phyloP scores from a whole-genome alignment of 495 filamentous ascomycete genomes.

The Margaritispora aquatica region DNA sequence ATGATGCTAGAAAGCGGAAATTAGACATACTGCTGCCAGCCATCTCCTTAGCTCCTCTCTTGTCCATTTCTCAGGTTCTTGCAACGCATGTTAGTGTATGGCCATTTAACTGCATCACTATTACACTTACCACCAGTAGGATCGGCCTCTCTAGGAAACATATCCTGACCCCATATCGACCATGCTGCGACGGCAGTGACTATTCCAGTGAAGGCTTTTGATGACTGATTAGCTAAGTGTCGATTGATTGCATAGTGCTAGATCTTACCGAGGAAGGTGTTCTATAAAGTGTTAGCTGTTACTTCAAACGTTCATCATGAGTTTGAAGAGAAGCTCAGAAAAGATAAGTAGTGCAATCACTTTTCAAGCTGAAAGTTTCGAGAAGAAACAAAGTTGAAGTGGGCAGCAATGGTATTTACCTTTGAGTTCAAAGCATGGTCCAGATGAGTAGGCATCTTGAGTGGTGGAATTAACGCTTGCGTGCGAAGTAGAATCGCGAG shows the following conservation, averaged over 20 bases:
- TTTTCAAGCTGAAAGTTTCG: too few species aligned
- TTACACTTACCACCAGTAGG: conserved; percentile 62
- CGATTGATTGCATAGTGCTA: background rate
- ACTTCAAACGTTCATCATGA: too few species aligned
- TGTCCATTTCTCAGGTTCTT: conserved; percentile 67
- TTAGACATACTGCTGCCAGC: conserved; percentile 62
- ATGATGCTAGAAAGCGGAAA: background rate
- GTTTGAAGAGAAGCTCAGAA: too few species aligned
- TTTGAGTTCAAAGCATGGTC: conserved; percentile 75
- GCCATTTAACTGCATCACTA: background rate
- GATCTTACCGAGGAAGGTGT: conserved; percentile 47
- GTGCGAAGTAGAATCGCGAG: too few species aligned
- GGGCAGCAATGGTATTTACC: conserved; percentile 37
- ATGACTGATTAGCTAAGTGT: too few species aligned
- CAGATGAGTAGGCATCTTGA: conserved; percentile 72
- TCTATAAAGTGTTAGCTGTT: too few species aligned
- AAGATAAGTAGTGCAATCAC: too few species aligned
- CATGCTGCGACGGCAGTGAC: conserved; percentile 78
- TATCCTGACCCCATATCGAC: conserved; percentile 75
- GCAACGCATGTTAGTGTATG: background rate
- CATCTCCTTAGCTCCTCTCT: conserved; percentile 65
- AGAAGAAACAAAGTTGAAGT: too few species aligned
- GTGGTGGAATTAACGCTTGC: too few species aligned
- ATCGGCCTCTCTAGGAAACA: conserved; percentile 66
- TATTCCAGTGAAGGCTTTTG: conserved; percentile 67